Conservation (phyloP, 2,329 filamentous ascomycete genomes). For the Trichocomaceae sp. region DNA sequence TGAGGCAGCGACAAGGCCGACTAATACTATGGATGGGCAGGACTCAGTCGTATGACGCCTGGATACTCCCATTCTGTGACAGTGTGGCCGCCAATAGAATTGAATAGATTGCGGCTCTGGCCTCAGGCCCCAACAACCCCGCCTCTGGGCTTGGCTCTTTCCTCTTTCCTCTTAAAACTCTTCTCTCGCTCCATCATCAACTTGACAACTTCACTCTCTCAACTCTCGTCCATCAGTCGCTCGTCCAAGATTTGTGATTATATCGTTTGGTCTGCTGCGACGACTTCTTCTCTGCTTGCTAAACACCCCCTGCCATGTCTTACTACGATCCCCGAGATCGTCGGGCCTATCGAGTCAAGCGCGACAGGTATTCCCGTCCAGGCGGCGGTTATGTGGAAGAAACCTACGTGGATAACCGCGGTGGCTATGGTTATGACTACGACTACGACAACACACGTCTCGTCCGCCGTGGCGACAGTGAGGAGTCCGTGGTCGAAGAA, state of each 20-base stretch:
- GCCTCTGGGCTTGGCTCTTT: constrained; percentile 12
- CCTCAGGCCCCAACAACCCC: neutral
- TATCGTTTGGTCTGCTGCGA: constrained; percentile 12
- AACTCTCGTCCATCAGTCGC: neutral
- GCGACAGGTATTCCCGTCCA: constrained; percentile 27
- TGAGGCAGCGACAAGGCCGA: neutral
- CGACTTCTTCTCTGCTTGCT: constrained; percentile 6
- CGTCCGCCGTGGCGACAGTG: constrained; percentile 56
- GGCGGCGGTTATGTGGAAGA: constrained; percentile 20
- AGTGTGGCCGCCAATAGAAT: constrained; percentile 1
- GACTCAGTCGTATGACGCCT: too few species aligned
- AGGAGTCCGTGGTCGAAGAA: constrained; percentile 65
- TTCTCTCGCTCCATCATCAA: constrained; percentile 9
- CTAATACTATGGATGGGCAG: neutral
- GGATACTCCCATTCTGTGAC: too few species aligned
- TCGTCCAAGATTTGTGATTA: constrained; percentile 9
- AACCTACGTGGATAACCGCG: constrained; percentile 24
- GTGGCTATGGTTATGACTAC: constrained; percentile 12
- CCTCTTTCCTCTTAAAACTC: constrained; percentile 13
- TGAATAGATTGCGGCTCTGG: too few species aligned
- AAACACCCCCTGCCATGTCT: constrained; percentile 24
- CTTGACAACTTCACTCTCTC: neutral
- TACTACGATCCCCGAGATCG: constrained; percentile 29
- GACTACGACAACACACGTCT: constrained; percentile 11
- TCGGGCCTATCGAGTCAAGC: constrained; percentile 23